Percentiles rank a stretch among this genome's conserved stretches.
phyloP scores from a whole-genome alignment of 139 green algal species.

The Haematococcus lacustris region DNA sequence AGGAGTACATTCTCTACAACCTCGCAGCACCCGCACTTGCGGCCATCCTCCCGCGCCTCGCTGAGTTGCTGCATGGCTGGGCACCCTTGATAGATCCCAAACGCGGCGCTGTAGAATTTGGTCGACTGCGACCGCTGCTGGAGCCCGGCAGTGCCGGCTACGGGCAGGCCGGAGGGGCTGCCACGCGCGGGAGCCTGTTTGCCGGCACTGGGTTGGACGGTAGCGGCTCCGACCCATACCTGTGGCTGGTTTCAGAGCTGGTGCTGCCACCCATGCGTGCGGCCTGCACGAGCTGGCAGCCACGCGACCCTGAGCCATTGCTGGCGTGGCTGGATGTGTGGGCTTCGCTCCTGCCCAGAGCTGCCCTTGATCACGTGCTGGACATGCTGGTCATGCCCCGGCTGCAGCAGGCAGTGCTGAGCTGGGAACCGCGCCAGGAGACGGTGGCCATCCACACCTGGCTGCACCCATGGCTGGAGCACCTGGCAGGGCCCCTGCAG shows the following conservation, averaged over 20 bases:
- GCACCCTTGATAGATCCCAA: constrained; percentile 48
- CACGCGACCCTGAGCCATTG: constrained; percentile 68
- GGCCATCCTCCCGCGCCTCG: constrained; percentile 45
- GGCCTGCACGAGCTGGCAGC: constrained; percentile 77
- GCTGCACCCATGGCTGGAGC: constrained; percentile 94
- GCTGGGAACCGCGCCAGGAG: constrained; percentile 84
- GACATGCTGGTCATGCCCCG: constrained; percentile 75
- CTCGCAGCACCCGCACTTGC: constrained; percentile 60
- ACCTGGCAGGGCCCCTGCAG: constrained; percentile 45
- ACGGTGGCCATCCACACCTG: constrained; percentile 82
- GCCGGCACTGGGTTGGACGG: neutral
- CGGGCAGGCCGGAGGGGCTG: constrained; percentile 2
- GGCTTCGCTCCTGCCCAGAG: constrained; percentile 50
- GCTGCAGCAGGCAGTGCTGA: constrained; percentile 63
- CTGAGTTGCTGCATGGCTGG: constrained; percentile 31
- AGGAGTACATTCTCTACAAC: constrained; percentile 85
- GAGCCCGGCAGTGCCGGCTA: constrained; percentile 22
- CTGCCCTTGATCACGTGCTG: constrained; percentile 51
- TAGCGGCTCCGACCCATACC: constrained; percentile 58
- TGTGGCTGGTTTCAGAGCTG: constrained; percentile 56
- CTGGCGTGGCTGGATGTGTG: constrained; percentile 80
- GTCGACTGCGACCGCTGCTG: constrained; percentile 59
- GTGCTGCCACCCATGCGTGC: constrained; percentile 74
- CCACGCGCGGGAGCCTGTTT: neutral
- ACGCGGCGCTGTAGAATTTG: constrained; percentile 32